Percentiles rank a stretch among this genome's conserved stretches.
Conservation (phyloP, 257 asterid species). For the Haberlea rhodopensis region DNA sequence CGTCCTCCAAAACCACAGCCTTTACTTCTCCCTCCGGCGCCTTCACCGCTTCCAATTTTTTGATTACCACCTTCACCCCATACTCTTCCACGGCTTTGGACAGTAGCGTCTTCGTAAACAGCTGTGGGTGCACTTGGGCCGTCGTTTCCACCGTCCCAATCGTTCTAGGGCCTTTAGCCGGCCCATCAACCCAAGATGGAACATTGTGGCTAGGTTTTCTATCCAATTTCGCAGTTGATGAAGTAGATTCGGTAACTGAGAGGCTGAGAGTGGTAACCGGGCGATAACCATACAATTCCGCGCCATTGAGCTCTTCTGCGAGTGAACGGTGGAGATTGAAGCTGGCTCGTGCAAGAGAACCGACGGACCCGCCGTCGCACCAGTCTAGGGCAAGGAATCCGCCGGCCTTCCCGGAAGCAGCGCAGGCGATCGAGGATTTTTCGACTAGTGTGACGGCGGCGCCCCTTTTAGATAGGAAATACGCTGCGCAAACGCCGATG, state of each 20-base stretch:
- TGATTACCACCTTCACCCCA: conserved; percentile 64
- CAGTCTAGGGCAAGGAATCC: conserved; percentile 90
- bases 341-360: conserved; percentile 83
- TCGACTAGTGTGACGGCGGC: conserved; percentile 78
- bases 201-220: conserved; percentile 30
- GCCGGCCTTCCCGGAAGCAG: conserved; percentile 91
- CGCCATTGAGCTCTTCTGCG: conserved; percentile 76
- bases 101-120: conserved; percentile 55
- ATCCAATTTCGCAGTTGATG: conserved; percentile 11
- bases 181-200: conserved; percentile 79
- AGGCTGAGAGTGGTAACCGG: conserved; percentile 69
- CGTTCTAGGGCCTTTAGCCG: conserved; percentile 53
- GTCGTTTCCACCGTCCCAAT: conserved; percentile 75
- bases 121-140: conserved; percentile 86
- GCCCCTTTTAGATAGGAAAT: conserved; percentile 66
- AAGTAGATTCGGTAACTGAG: conserved; percentile 44
- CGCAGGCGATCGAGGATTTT: conserved; percentile 83
- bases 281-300: conserved; percentile 72
- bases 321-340: conserved; percentile 84
- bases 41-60: conserved; percentile 58
- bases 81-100: conserved; percentile 63
- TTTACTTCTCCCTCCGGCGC: conserved; percentile 52
- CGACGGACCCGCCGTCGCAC: conserved; percentile 73
- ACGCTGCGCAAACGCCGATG: conserved; percentile 92
- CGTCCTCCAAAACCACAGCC: conserved; percentile 64